A percentile compares a stretch with the other conserved stretches of the same genome.
These are phyloP conservation scores for Huntiella savannae DNA, from an alignment of 2,329 filamentous ascomycete genomes.

Conservation along the genomic window DNA sequence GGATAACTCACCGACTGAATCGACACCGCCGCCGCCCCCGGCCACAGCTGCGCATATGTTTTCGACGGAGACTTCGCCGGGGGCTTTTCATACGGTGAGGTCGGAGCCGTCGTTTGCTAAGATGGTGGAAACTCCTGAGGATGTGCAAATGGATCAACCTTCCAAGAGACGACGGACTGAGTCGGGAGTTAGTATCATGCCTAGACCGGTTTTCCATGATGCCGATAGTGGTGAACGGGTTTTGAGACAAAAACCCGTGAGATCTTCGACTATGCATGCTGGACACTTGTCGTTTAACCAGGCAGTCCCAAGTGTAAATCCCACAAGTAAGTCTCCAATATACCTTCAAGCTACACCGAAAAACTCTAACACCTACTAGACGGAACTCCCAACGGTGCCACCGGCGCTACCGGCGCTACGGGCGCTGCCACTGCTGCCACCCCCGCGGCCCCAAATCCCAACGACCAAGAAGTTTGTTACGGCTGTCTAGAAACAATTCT, in stretches of 20 bases:
- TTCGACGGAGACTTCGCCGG: neutral
- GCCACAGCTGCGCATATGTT: constrained; percentile 1
- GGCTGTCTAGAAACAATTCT: constrained; percentile 55
- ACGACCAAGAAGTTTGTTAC: constrained; percentile 58
- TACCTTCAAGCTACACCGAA: too few species aligned
- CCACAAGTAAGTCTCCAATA: too few species aligned
- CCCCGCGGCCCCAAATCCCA: constrained; percentile 31
- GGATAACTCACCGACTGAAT: constrained; percentile 10
- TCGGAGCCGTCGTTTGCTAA: constrained; percentile 10
- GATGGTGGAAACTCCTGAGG: constrained; percentile 3
- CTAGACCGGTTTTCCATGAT: neutral
- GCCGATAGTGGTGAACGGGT: neutral
- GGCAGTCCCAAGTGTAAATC: too few species aligned
- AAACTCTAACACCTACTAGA: too few species aligned
- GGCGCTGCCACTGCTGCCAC: too few species aligned
- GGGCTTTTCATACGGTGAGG: constrained; percentile 8
- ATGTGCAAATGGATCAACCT: constrained; percentile 8
- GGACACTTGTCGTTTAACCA: too few species aligned
- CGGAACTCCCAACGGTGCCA: too few species aligned
- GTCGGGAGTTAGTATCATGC: constrained; percentile 3
- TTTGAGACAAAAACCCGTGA: neutral
- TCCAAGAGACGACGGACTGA: constrained; percentile 8
- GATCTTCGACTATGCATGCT: constrained; percentile 1
- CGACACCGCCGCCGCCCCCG: constrained; percentile 8
- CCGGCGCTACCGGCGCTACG: too few species aligned